These are phyloP conservation scores for Termitomyces eurrhizus DNA, from an alignment of 768 basidiomycete species.

Conservation along the genomic window DNA sequence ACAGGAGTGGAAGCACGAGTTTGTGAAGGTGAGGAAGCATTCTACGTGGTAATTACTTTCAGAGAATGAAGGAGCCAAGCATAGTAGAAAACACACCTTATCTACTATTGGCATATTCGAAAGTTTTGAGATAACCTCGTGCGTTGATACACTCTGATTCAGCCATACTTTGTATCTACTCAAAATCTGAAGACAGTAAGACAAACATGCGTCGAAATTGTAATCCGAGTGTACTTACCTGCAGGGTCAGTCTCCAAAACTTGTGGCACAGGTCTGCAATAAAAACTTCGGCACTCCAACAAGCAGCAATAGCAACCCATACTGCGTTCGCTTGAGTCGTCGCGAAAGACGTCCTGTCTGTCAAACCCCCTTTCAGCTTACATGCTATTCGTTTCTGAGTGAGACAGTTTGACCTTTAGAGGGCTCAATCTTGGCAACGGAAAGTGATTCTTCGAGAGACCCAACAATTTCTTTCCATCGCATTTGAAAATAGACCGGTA, in stretches of 20 bases:
- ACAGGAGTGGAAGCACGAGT: slow-evolving; percentile 53
- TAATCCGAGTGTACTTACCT: slow-evolving; percentile 45
- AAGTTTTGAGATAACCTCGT: slow-evolving; percentile 34
- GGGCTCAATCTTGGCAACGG: slow-evolving; percentile 37
- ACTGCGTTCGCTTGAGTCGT: slow-evolving; percentile 63
- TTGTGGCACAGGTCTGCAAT: slow-evolving; percentile 77
- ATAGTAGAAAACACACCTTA: slow-evolving; percentile 17
- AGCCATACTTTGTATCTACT: slow-evolving; percentile 81
- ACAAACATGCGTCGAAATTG: background rate
- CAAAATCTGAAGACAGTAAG: slow-evolving; percentile 51
- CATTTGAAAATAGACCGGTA: slow-evolving; percentile 95
- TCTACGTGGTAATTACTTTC: background rate
- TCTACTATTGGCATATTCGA: slow-evolving; percentile 28
- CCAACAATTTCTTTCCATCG: slow-evolving; percentile 93
- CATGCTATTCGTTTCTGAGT: background rate
- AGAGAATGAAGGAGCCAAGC: background rate
- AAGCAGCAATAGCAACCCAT: slow-evolving; percentile 69
- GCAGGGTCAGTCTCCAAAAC: slow-evolving; percentile 90
- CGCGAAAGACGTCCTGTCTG: slow-evolving; percentile 39
- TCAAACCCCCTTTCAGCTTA: slow-evolving; percentile 4
- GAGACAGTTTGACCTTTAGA: slow-evolving; percentile 33
- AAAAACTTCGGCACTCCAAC: slow-evolving; percentile 87
- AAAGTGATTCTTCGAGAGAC: slow-evolving; percentile 67
- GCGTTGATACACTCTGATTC: slow-evolving; percentile 44
- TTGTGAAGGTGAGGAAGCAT: slow-evolving; percentile 19